Base-by-base conservation (phyloP, 345 rosid species). In the Microcos paniculata region DNA sequence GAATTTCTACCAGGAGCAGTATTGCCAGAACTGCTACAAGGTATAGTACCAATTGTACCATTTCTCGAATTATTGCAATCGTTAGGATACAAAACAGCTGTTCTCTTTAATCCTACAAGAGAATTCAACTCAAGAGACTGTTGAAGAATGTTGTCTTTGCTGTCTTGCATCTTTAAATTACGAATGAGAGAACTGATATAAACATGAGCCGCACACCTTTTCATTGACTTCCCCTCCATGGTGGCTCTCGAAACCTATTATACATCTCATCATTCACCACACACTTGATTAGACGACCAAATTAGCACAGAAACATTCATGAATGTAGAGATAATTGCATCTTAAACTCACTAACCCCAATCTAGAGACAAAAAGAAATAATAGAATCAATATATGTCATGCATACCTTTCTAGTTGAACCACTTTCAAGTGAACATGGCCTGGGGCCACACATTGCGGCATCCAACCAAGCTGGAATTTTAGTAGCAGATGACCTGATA, bases 181-280 rank as follows among this genome's bases (percentile, higher is more conserved):
- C 58, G 82, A 70, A 90, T 94, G 80, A 94, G 88, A 56, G 21
- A 85, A 70, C 89, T 82, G 74, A 94, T 91, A 80, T 84, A 83
- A 63, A 89, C 85, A 83, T 94, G 98, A 81, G 86, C 67, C 3
- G 88, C 80, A 68, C 93, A 87, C 74, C 79, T 87, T 84, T 85
- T 92, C 87, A 84, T 68, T 62, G 85, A 76, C 70, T 77, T 80
- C 74, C 76, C 82, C 38, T 61, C 80, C 66, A 48, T 48, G 38
- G 57, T 56, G 62, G 35, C 81, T 73, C 80, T 77, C 2, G 49
- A 76, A 66, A 80, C 83, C 93, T 86, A 80, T 49, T 86, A 80
- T 49, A 72, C n/a, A 35, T 58, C 65, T 67, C 53, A 76, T 24
- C 67, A 51, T 26, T 74, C 71, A 71, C 59, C 74, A 70, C 9